Evolutionary conservation across 2,329 filamentous ascomycete genomes (phyloP).

Genomic region (Stenocarpella maydis): DNA sequence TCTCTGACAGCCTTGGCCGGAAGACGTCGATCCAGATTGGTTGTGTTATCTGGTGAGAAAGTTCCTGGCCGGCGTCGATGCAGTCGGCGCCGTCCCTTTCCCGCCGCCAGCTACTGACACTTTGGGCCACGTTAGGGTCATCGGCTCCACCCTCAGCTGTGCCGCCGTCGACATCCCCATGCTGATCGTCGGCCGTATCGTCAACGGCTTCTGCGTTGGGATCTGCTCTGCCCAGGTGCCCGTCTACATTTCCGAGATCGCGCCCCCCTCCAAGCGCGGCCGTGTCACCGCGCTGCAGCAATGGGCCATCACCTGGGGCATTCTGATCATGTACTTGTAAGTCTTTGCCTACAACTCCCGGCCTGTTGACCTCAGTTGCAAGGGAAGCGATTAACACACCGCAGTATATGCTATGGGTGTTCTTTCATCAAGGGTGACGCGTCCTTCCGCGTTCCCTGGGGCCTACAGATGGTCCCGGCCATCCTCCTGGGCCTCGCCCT

Average conservation of each 20-base stretch:
- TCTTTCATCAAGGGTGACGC: constrained; percentile 50
- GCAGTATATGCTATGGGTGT: constrained; percentile 53
- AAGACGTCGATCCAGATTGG: constrained; percentile 61
- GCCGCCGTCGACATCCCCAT: constrained; percentile 58
- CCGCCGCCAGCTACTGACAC: not conserved
- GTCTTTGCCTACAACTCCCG: too few relatives aligned
- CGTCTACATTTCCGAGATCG: constrained; percentile 74
- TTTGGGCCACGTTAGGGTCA: constrained; percentile 47
- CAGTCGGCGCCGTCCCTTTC: not conserved
- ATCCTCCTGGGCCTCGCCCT: constrained; percentile 52
- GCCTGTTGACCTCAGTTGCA: too few relatives aligned
- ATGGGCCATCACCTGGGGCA: constrained; percentile 56
- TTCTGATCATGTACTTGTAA: constrained; percentile 55
- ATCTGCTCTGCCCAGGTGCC: constrained; percentile 78
- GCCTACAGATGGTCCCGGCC: constrained; percentile 55
- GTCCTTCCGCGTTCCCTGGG: constrained; percentile 61
- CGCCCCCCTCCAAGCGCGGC: constrained; percentile 55
- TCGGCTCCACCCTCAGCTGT: constrained; percentile 56
- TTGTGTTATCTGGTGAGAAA: constrained; percentile 57
- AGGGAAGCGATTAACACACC: too few relatives aligned
- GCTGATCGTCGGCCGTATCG: constrained; percentile 73
- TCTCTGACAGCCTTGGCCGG: constrained; percentile 62
- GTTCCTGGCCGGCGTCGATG: not conserved
- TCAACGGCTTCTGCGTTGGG: constrained; percentile 76
- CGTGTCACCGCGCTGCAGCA: constrained; percentile 55